These are phyloP conservation scores for Venustampulla echinocandica DNA, from an alignment of 495 filamentous ascomycete species.

Conservation along the genomic window DNA sequence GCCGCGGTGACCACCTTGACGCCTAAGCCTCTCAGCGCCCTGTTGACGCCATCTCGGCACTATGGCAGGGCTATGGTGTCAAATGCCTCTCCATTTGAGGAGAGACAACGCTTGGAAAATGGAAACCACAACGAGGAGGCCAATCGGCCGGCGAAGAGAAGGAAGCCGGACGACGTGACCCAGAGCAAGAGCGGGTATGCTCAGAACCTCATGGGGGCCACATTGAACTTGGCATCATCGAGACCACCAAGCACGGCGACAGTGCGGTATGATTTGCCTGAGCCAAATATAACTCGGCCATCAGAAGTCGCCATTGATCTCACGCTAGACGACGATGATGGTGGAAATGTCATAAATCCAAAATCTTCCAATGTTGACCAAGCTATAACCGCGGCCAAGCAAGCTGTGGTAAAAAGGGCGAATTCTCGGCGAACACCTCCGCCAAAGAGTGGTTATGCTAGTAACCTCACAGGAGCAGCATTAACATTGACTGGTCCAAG, in stretches of 20 bases:
- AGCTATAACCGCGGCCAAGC: not conserved
- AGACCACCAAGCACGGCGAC: conserved; percentile 15
- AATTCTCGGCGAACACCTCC: no score
- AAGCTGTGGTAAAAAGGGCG: conserved; percentile 1
- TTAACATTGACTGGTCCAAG: conserved; percentile 9
- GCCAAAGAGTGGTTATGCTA: conserved; percentile 16
- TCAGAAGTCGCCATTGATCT: conserved; percentile 13
- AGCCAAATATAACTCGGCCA: not conserved
- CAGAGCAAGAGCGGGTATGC: conserved; percentile 40
- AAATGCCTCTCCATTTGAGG: conserved; percentile 41
- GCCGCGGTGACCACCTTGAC: conserved; percentile 12
- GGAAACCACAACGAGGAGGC: conserved; percentile 1
- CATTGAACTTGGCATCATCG: conserved; percentile 30
- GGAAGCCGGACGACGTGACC: conserved; percentile 10
- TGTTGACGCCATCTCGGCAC: conserved; percentile 40
- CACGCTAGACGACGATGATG: conserved; percentile 15
- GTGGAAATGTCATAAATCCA: not conserved
- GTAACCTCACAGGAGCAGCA: conserved; percentile 19
- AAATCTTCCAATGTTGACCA: not conserved
- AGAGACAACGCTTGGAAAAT: conserved; percentile 26
- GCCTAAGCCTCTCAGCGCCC: conserved; percentile 35
- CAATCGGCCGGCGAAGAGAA: conserved; percentile 18
- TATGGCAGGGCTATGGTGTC: conserved; percentile 41
- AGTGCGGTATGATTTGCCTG: conserved; percentile 16
- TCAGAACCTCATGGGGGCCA: conserved; percentile 41